Conservation (phyloP, 1,284 basidiomycete genomes). For the Pseudozyma tsukubaensis region DNA sequence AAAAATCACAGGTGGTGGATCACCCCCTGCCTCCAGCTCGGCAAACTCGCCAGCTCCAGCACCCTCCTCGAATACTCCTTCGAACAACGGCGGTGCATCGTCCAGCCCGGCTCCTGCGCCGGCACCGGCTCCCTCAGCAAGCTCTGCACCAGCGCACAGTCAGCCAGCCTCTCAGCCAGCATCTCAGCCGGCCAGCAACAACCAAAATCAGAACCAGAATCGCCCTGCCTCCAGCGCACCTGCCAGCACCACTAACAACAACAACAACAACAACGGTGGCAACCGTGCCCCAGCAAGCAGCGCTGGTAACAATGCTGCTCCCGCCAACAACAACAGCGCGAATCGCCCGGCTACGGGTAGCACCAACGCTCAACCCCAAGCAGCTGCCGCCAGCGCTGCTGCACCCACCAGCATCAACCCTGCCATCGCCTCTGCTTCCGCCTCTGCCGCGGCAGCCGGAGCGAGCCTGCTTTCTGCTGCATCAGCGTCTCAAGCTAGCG, state of each 20-base stretch:
- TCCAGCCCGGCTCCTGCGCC: conserved; percentile 21
- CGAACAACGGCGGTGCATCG: conserved; percentile 11
- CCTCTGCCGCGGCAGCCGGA: conserved; percentile 27
- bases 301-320: conserved; percentile 10
- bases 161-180: conserved; percentile 9
- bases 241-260: conserved; percentile 11
- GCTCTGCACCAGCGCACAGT: conserved; percentile 15
- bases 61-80: conserved; percentile 6
- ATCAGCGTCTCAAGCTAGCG: conserved; percentile 19
- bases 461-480: conserved; percentile 28
- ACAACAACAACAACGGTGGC: conserved; percentile 8
- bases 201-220: conserved; percentile 6
- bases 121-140: conserved; percentile 20
- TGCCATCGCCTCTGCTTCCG: conserved; percentile 17
- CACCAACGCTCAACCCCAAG: conserved; percentile 17
- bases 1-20: conserved; percentile 21
- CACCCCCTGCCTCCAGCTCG: conserved; percentile 19
- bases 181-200: conserved; percentile 6
- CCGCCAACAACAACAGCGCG: no score
- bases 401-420: conserved; percentile 14
- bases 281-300: conserved; percentile 8
- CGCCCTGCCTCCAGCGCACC: conserved; percentile 14
- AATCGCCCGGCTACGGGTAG: not conserved
- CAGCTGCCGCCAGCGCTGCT: conserved; percentile 11
- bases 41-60: conserved; percentile 17